Evolutionary conservation across 306 rosid genomes (phyloP).

Genomic region (Cyclanthera cordifolia): DNA sequence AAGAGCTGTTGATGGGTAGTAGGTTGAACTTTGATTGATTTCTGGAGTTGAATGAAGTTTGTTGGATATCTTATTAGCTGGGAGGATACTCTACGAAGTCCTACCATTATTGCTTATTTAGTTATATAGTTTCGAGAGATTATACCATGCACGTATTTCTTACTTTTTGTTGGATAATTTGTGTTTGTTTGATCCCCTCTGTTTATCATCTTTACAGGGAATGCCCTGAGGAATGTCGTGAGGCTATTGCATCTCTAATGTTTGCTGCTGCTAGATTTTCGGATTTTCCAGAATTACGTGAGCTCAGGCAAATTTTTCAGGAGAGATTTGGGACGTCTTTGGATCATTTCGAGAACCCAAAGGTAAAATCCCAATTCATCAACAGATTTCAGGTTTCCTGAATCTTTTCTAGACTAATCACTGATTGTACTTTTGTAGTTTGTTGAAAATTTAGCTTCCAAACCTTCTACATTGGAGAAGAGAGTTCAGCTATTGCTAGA

Average conservation of each 20-base stretch:
- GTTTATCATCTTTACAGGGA: conserved; percentile 34
- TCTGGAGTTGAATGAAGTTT: not conserved
- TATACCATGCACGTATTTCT: not conserved
- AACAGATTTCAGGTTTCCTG: conserved; percentile 6
- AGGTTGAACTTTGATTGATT: not conserved
- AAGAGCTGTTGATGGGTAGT: not conserved
- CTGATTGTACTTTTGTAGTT: conserved; percentile 37
- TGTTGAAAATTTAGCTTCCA: conserved; percentile 55
- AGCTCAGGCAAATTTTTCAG: conserved; percentile 69
- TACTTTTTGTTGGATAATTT: not conserved
- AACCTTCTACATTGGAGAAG: conserved; percentile 54
- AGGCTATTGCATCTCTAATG: conserved; percentile 71
- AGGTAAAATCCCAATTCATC: conserved; percentile 26
- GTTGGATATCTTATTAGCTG: not conserved
- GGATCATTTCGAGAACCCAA: conserved; percentile 52
- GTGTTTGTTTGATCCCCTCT: conserved; percentile 1
- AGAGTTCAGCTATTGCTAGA: conserved; percentile 63
- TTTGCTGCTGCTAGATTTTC: conserved; percentile 91
- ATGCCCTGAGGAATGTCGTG: conserved; percentile 87
- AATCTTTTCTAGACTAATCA: conserved; percentile 16
- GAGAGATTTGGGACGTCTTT: conserved; percentile 57
- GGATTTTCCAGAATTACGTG: conserved; percentile 92
- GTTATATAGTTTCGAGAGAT: not conserved
- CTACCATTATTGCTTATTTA: not conserved
- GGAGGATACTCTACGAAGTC: not conserved